A percentile compares a stretch with the other conserved stretches of the same genome.
Conservation (phyloP, 495 filamentous ascomycete species). For the Penicillium samsonianum region DNA sequence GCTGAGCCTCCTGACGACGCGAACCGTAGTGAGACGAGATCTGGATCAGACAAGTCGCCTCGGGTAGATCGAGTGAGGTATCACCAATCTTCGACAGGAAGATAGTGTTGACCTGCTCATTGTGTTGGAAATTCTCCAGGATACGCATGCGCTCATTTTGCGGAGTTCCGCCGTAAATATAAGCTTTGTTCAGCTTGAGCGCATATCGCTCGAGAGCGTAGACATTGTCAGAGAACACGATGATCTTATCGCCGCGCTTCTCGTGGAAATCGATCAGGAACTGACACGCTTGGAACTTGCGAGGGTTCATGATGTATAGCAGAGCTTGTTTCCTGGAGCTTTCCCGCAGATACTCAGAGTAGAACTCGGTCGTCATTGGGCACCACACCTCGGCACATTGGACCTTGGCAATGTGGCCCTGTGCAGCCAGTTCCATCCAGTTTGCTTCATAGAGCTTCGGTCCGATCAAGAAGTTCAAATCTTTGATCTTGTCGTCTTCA, state of each 20-base stretch:
- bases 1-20: slow-evolving; percentile 93
- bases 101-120: slow-evolving; percentile 88
- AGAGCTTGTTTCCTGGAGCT: slow-evolving; percentile 68
- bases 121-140: slow-evolving; percentile 95
- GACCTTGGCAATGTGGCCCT: slow-evolving; percentile 95
- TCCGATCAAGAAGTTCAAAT: slow-evolving; percentile 96
- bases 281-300: slow-evolving; percentile 95
- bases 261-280: slow-evolving; percentile 99
- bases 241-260: slow-evolving; percentile 93
- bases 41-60: slow-evolving; percentile 96
- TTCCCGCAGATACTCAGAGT: slow-evolving; percentile 84
- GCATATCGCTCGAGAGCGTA: slow-evolving; percentile 90
- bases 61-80: slow-evolving; percentile 93
- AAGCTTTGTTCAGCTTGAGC: slow-evolving; percentile 79
- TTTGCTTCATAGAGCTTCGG: slow-evolving; percentile 98
- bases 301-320: slow-evolving; percentile 95
- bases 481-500: slow-evolving; percentile 97
- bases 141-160: slow-evolving; percentile 87
- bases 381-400: slow-evolving; percentile 99
- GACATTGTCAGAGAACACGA: slow-evolving; percentile 98
- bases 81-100: slow-evolving; percentile 99
- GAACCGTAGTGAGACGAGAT: slow-evolving; percentile 99
- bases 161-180: slow-evolving; percentile 88
- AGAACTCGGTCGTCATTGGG: slow-evolving; percentile 98
- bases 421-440: slow-evolving; percentile 97